Evolutionary conservation across 176 grass and related monocot genomes (phyloP), one percentile per base, ranked within the genome.

Genomic region (Aegilops tauschii): DNA sequence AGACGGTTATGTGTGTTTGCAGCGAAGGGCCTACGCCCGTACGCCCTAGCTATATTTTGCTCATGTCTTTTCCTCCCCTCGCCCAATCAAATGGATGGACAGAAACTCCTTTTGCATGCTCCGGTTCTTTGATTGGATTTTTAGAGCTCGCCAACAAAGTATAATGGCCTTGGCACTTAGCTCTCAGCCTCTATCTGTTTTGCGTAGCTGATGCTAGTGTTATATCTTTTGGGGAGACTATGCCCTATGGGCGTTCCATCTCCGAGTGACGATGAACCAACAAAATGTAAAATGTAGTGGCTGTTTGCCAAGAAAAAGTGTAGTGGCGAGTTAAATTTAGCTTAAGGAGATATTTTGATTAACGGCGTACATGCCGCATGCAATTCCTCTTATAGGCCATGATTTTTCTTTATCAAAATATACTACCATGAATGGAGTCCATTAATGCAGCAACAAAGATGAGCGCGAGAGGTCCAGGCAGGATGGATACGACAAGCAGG

Each of bases 1-100:
- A 79, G 75, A 72, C 27, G 21, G 75, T 91, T 77, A 80, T 80
- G 32, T 62, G 25, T 18, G 62, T 76, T 40, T 69, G 34, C 75
- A 16, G 56, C 61, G 56, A 54, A 77, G 35, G 63, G 11, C 49
- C 76, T 85, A 63, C 82, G 6, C 65, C 3, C 14, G 2, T 74
- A 27, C 16, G 56, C 23, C 18, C 18, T 45, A 80, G 21, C n/a
- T 35, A 61, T 63, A 30, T 52, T 44, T 5, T 0, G 13, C 31
- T 8, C 7, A 40, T 13, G 62, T 32, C 35, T 73, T 32, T 20
- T 6, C 12, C 39, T 34, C 12, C 65, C 66, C 11, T 49, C 11
- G 21, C 31, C 70, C 61, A 82, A 73, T 64, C 29, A 50, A 52
- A 23, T 4, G 35, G 56, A 58, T 74, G 42, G 54, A 39, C 54